A percentile compares a stretch with the other conserved stretches of the same genome.
phyloP scores from a whole-genome alignment of 2,329 filamentous ascomycete genomes.

The Claviceps capensis region DNA sequence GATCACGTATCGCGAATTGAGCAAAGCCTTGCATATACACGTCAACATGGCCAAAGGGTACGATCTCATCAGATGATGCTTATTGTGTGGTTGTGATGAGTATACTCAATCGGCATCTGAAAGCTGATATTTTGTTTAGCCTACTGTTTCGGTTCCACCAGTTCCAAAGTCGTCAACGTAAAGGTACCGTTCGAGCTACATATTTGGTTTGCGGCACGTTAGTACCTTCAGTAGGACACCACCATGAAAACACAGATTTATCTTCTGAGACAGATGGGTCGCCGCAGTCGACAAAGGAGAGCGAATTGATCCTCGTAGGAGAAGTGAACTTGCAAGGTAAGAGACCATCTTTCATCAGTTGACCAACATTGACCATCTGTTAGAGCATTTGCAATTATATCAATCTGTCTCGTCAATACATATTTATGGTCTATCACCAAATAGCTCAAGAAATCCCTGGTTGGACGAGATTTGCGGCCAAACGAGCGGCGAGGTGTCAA shows the following conservation, averaged over 20 bases:
- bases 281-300: background rate
- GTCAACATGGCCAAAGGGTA: constrained; percentile 84
- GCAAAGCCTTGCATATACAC: constrained; percentile 70
- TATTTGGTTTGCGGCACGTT: constrained; percentile 65
- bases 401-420: constrained; percentile 67
- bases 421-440: constrained; percentile 56
- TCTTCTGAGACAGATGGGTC: background rate
- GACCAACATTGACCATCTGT: constrained; percentile 5
- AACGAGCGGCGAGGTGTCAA: too few relatives aligned
- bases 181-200: constrained; percentile 73
- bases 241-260: constrained; percentile 53
- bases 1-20: constrained; percentile 79
- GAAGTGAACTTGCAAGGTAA: constrained; percentile 61
- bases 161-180: constrained; percentile 68
- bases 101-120: background rate
- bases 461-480: background rate
- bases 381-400: constrained; percentile 56
- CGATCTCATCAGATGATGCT: background rate
- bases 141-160: constrained; percentile 85
- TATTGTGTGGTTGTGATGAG: background rate
- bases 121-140: constrained; percentile 27
- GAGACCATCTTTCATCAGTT: constrained; percentile 5
- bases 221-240: constrained; percentile 21
- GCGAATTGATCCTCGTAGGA: constrained; percentile 49
- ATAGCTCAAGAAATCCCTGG: background rate